These are phyloP conservation scores for Plasmodium falciparum DNA, from an alignment of 169 alveolate species.

Conservation along the genomic window DNA sequence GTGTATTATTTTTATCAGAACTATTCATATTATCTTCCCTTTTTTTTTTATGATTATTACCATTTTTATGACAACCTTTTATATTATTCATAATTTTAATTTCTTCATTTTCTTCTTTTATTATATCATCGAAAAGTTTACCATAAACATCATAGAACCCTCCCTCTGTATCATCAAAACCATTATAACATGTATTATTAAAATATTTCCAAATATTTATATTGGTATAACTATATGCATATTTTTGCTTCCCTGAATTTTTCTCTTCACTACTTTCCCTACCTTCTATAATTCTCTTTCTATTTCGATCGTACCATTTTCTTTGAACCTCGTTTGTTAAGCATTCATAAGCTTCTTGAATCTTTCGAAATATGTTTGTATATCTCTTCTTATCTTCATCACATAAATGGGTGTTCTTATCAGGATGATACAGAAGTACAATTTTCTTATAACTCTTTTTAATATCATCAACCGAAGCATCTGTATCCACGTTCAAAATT, in stretches of 20 bases:
- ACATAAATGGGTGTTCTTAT: conserved; percentile 83
- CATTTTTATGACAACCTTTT: neutral
- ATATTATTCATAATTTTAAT: conserved; percentile 75
- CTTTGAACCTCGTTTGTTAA: conserved; percentile 88
- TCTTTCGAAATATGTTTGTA: conserved; percentile 84
- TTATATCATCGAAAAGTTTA: conserved; percentile 85
- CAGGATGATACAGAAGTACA: conserved; percentile 92
- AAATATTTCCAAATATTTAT: conserved; percentile 87
- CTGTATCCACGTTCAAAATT: conserved; percentile 74
- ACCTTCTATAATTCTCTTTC: conserved; percentile 84
- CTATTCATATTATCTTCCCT: neutral
- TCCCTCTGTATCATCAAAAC: conserved; percentile 83
- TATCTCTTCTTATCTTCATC: conserved; percentile 78
- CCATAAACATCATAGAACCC: conserved; percentile 87
- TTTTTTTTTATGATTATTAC: conserved; percentile 35
- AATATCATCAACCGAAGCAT: conserved; percentile 84
- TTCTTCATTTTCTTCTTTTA: conserved; percentile 77
- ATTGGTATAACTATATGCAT: conserved; percentile 70
- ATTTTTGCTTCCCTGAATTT: neutral
- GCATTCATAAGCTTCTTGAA: conserved; percentile 91
- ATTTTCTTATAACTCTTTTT: conserved; percentile 89
- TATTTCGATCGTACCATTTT: conserved; percentile 84
- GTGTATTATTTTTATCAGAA: no score
- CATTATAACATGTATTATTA: conserved; percentile 63
- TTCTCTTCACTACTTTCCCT: conserved; percentile 20